A percentile compares a stretch with the other conserved stretches of the same genome.
Evolutionary conservation across 2,329 filamentous ascomycete species (phyloP).

Genomic region (Colletotrichum coccodes): DNA sequence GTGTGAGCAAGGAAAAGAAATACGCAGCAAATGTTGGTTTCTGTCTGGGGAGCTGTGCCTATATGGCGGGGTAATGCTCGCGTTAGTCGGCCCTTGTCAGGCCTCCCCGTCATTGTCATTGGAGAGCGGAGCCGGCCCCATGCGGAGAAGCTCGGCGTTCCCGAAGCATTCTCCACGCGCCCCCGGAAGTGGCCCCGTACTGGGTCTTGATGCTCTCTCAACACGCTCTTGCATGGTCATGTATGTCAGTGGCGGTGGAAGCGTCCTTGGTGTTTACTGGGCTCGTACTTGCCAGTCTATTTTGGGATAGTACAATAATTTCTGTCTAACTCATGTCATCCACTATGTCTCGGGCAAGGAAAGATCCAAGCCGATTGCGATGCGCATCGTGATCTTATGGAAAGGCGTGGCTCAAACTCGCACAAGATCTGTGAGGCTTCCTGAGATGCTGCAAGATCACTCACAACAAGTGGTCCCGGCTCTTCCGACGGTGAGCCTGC

Average conservation of each 20-base stretch:
- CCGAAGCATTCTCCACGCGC: conserved; percentile 16
- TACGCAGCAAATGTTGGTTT: neutral
- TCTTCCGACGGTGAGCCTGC: neutral
- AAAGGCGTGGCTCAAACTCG: neutral
- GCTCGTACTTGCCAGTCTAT: neutral
- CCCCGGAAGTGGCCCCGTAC: neutral
- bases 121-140: neutral
- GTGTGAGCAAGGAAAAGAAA: neutral
- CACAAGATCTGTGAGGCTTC: neutral
- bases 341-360: neutral
- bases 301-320: neutral
- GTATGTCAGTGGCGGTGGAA: conserved; percentile 3
- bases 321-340: neutral
- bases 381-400: neutral
- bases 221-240: neutral
- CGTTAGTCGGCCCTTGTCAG: neutral
- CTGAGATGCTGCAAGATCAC: neutral
- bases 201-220: neutral
- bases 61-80: conserved; percentile 12
- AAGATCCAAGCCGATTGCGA: neutral
- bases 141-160: conserved; percentile 16
- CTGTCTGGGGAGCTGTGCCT: conserved; percentile 1
- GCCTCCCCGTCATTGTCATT: conserved; percentile 1
- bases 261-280: neutral
- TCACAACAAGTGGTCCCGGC: neutral